Percentiles rank a stretch among this genome's conserved stretches.
Evolutionary conservation across 495 filamentous ascomycete species (phyloP).

Genomic region (Tetracladium setigerum): DNA sequence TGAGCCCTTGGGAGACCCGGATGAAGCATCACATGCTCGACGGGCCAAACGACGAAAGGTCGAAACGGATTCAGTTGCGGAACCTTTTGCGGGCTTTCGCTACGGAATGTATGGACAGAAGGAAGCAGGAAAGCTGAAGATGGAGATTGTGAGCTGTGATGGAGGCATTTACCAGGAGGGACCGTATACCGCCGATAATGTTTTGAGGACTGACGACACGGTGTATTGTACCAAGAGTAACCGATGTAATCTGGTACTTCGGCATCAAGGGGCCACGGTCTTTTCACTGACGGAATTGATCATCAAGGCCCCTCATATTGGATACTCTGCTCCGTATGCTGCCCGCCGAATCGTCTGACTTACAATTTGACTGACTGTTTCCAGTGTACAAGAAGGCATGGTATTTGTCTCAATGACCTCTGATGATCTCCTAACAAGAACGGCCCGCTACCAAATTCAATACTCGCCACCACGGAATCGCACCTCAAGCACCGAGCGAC

Average conservation of each 20-base stretch:
- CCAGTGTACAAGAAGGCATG: conserved; percentile 85
- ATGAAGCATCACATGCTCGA: conserved; percentile 29
- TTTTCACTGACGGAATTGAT: conserved; percentile 79
- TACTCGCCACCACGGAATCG: conserved; percentile 35
- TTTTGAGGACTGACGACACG: conserved; percentile 69
- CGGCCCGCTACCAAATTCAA: conserved; percentile 68
- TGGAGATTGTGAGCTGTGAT: conserved; percentile 86
- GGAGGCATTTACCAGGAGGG: conserved; percentile 63
- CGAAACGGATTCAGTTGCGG: conserved; percentile 51
- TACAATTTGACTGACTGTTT: conserved; percentile 2
- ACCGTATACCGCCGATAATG: conserved; percentile 67
- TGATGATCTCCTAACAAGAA: conserved; percentile 65
- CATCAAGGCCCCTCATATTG: conserved; percentile 75
- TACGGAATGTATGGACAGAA: conserved; percentile 83
- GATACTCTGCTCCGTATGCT: conserved; percentile 81
- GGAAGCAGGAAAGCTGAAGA: conserved; percentile 65
- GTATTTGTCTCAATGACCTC: conserved; percentile 82
- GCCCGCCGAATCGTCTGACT: background rate
- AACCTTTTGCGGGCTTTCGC: conserved; percentile 45
- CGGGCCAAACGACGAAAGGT: conserved; percentile 68
- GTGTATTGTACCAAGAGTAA: conserved; percentile 86
- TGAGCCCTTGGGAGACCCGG: conserved; percentile 29
- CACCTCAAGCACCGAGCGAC: conserved; percentile 1
- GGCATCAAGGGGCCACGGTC: conserved; percentile 66
- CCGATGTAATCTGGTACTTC: conserved; percentile 76